A percentile compares a stretch with the other conserved stretches of the same genome.
Evolutionary conservation across 2,329 filamentous ascomycete species (phyloP).

Genomic region (Aspergillus spinulosporus): DNA sequence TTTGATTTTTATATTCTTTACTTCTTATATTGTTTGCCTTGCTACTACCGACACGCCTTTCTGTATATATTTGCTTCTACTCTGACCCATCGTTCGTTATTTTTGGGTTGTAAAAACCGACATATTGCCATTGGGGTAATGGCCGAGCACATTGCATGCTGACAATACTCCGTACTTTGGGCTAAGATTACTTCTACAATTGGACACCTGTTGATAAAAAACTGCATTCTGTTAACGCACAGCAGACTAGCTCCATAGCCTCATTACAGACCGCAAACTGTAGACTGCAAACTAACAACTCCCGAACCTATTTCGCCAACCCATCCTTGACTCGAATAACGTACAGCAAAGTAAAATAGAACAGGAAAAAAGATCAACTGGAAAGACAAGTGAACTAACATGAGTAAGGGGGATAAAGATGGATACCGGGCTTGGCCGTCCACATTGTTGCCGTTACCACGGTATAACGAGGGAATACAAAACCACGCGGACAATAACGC

Average conservation of each 20-base stretch:
- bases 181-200: too few relatives aligned
- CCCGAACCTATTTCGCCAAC: slow-evolving; percentile 35
- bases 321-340: slow-evolving; percentile 25
- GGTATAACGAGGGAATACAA: slow-evolving; percentile 10
- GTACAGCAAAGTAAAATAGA: slow-evolving; percentile 15
- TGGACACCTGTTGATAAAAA: too few relatives aligned
- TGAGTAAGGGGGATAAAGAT: slow-evolving; percentile 11
- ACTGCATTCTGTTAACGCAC: too few relatives aligned
- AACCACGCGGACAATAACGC: too few relatives aligned
- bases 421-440: neutral
- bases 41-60: neutral
- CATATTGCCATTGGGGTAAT: too few relatives aligned
- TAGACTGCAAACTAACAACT: slow-evolving; percentile 25
- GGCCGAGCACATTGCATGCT: too few relatives aligned
- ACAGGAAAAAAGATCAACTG: neutral
- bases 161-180: too few relatives aligned
- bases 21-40: neutral
- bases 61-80: slow-evolving; percentile 12
- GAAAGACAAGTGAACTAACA: slow-evolving; percentile 7
- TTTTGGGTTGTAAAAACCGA: too few relatives aligned
- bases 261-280: neutral
- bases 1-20: neutral
- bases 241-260: slow-evolving; percentile 15
- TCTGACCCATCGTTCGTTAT: too few relatives aligned
- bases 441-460: neutral